A percentile compares a stretch with the other conserved stretches of the same genome.
Conservation (phyloP, 306 rosid genomes). For the Rosa persica region DNA sequence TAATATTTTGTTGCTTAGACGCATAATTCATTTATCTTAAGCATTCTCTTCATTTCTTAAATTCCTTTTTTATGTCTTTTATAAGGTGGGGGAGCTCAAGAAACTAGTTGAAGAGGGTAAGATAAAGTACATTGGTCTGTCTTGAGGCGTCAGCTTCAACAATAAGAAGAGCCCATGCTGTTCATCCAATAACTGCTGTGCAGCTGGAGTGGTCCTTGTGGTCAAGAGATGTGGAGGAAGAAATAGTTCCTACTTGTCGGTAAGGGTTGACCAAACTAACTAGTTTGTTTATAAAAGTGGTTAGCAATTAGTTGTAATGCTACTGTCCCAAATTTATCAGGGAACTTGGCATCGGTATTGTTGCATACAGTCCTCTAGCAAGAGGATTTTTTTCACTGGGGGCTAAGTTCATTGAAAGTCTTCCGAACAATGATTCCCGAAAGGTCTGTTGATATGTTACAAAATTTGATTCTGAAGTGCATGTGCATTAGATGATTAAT, state of each 20-base stretch:
- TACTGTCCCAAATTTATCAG: constrained; percentile 19
- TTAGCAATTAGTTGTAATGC: neutral
- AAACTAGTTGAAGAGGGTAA: constrained; percentile 68
- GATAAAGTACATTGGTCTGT: constrained; percentile 59
- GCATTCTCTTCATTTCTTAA: neutral
- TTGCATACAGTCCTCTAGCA: constrained; percentile 66
- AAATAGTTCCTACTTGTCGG: constrained; percentile 73
- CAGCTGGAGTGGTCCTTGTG: constrained; percentile 76
- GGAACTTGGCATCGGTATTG: constrained; percentile 65
- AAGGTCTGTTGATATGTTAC: constrained; percentile 39
- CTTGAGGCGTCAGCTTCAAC: constrained; percentile 77
- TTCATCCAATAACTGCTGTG: constrained; percentile 70
- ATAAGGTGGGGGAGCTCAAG: constrained; percentile 67
- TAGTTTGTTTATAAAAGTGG: no score
- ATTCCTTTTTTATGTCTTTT: neutral
- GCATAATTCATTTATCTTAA: no score
- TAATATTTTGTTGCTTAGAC: no score
- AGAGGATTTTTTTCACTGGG: constrained; percentile 65
- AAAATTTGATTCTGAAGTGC: no score
- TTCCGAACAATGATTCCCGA: constrained; percentile 32
- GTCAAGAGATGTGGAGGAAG: constrained; percentile 67
- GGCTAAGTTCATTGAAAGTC: constrained; percentile 38
- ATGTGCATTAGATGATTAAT: no score
- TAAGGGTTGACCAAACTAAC: constrained; percentile 3
- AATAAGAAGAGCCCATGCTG: constrained; percentile 2